These are phyloP conservation scores for Trapa bicornis DNA, from an alignment of 345 rosid genomes.

Conservation along the genomic window DNA sequence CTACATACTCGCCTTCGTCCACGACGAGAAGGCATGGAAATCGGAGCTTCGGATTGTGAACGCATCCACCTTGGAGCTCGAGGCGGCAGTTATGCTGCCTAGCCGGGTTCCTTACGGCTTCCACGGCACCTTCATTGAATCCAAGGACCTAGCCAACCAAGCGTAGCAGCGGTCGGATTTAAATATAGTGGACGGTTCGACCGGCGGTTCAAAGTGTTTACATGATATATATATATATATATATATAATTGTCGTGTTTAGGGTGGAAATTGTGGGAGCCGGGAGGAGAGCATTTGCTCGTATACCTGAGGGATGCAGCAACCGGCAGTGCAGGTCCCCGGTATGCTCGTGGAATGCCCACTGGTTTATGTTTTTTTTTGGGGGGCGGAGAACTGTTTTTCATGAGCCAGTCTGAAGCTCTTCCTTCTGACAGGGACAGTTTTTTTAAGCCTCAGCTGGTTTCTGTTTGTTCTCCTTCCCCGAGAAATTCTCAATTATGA, in stretches of 20 bases:
- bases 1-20: constrained; percentile 12
- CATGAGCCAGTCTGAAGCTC: constrained; percentile 1
- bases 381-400: not conserved
- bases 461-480: not conserved
- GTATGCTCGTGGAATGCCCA: not conserved
- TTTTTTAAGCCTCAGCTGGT: constrained; percentile 6
- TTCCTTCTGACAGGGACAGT: constrained; percentile 1
- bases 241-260: not conserved
- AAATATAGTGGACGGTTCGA: no score
- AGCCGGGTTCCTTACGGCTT: constrained; percentile 17
- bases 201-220: no score
- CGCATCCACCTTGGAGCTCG: constrained; percentile 6
- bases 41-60: constrained; percentile 16
- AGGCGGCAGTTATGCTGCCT: constrained; percentile 11
- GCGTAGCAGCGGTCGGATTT: not conserved
- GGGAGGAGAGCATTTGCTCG: not conserved
- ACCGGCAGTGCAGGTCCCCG: not conserved
- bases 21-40: constrained; percentile 9
- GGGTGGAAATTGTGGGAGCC: not conserved
- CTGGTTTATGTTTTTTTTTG: not conserved
- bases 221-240: no score
- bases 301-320: constrained; percentile 3
- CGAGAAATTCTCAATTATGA: not conserved
- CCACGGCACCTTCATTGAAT: constrained; percentile 14
- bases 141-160: constrained; percentile 12